Base-by-base conservation (phyloP, 345 rosid genomes). In the Euclidium syriacum region DNA sequence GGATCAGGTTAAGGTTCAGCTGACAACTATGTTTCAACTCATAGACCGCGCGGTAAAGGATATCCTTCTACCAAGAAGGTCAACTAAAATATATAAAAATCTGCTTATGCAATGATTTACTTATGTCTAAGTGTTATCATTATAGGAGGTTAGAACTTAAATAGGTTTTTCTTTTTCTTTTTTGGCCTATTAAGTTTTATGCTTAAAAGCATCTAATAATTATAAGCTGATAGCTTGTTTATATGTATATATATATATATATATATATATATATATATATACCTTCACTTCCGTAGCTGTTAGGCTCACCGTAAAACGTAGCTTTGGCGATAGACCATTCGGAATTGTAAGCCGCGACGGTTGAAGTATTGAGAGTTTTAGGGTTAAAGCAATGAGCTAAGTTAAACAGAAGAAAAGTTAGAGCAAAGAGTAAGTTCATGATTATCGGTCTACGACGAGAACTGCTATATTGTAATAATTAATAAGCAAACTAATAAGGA, bases 241-340 rank as follows among this genome's bases (percentile, higher is more conserved):
- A n/a, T 14, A 25, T 42, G 27, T 40, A 54, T 43, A 42, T 1
- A 14, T 48, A 3, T 26, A 49, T 24, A 6, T 27, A 58, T 34
- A 10, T 17, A 20, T n/a, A 17, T 5, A 35, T 3, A 6, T 10
- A 1, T 49, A 6, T 39, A 3, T 42, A 18, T 26, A 43, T 80
- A 85, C 90, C 86, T 19, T 76, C 77, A 19, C 57, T 72, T 54
- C 94, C 87, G 2, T 68, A 75, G 24, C 84, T 85, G 4, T 35
- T 38, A 33, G 87, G 77, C 58, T 39, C 35, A 5, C 95, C 87
- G 3, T 80, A 86, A 81, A 78, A 86, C 6, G 87, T 86, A 20
- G 87, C 86, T 4, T 67, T 73, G 0, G 80, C 87, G 3, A 49
- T 51, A 26, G 81, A 74, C 85, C 86, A 81, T 18, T 30, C 72